A percentile compares a stretch with the other conserved stretches of the same genome.
phyloP scores from a whole-genome alignment of 805 yeast species.

The Starmera caribaea region DNA sequence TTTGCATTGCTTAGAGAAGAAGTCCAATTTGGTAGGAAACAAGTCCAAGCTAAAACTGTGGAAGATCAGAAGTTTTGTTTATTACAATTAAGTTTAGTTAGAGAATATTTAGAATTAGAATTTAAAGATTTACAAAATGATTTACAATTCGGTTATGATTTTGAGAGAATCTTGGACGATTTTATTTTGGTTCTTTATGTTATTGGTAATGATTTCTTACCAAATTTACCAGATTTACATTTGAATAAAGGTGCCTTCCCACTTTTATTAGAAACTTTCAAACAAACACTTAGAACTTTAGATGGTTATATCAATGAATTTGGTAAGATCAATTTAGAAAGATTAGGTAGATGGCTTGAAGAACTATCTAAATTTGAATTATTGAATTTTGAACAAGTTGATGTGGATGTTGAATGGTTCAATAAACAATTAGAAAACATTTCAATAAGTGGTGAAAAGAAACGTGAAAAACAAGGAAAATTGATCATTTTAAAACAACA shows the following conservation, averaged over 20 bases:
- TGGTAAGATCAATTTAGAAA: conserved; percentile 69
- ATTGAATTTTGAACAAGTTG: conserved; percentile 76
- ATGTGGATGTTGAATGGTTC: conserved; percentile 86
- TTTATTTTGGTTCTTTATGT: conserved; percentile 87
- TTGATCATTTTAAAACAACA: conserved; percentile 61
- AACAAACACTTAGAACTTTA: conserved; percentile 57
- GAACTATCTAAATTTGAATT: conserved; percentile 71
- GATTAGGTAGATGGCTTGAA: conserved; percentile 69
- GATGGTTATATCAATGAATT: conserved; percentile 81
- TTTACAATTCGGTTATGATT: conserved; percentile 59
- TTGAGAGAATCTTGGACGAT: conserved; percentile 87
- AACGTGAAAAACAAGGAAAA: conserved; percentile 56
- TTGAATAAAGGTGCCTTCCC: conserved; percentile 96
- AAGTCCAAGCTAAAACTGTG: conserved; percentile 34
- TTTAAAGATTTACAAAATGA: conserved; percentile 60
- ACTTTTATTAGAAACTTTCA: conserved; percentile 80
- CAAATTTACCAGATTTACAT: conserved; percentile 89
- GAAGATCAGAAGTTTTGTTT: conserved; percentile 75
- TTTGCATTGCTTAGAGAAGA: conserved; percentile 92
- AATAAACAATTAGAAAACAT: conserved; percentile 75
- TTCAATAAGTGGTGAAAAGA: conserved; percentile 62
- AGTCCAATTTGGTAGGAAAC: conserved; percentile 68
- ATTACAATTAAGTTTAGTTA: conserved; percentile 74
- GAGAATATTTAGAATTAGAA: conserved; percentile 88
- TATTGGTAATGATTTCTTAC: conserved; percentile 96